Evolutionary conservation across 2,329 filamentous ascomycete genomes (phyloP), one percentile per base, ranked within the genome.

Genomic region (Lasiodiplodia gonubiensis): DNA sequence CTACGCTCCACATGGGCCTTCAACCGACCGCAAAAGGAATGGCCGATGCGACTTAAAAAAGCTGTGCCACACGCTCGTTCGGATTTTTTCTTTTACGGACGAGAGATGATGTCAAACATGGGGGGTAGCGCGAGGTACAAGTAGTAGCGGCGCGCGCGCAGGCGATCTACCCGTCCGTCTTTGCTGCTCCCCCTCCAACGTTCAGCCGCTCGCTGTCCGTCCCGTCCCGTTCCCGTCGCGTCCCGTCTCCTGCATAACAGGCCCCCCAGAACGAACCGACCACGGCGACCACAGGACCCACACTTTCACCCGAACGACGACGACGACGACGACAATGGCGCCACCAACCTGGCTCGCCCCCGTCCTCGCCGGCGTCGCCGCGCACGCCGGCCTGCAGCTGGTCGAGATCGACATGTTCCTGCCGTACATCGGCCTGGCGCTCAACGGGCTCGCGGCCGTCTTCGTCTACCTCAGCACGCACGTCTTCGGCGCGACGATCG

Each of bases 281-380:
- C 8, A 8, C 7, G 10, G 7, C 30, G 7, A 33, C 30, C 30
- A 33, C 30, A 33, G 10, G 30, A 6, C 16, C 39, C 42, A 3
- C 42, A 1, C 18, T n/a, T n/a, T 2, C 42, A 8, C 21, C 42
- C 6, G 18, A n/a, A 14, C 42, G 18, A 21, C 23, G 8, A 12
- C 49, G 7, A 16, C 49, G 1, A 25, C 51, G 14, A 18, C 51
- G 12, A 78, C n/a, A n/a, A n/a, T n/a, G n/a, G n/a, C 10, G 14
- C 33, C 8, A 55, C 53, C 3, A 55, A 10, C 55, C 37, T 27
- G 35, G 35, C 55, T 59, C 37, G 37, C 55, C 35, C 55, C 55
- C 10, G 2, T 46, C 37, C n/a, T 60, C 25, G 5, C n/a, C 2
- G 55, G 55, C 37, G 37, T 46, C 37, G 33, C 12, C 37, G 16